phyloP scores from a whole-genome alignment of 495 filamentous ascomycete genomes.

The Hypoxylon fragiforme region DNA sequence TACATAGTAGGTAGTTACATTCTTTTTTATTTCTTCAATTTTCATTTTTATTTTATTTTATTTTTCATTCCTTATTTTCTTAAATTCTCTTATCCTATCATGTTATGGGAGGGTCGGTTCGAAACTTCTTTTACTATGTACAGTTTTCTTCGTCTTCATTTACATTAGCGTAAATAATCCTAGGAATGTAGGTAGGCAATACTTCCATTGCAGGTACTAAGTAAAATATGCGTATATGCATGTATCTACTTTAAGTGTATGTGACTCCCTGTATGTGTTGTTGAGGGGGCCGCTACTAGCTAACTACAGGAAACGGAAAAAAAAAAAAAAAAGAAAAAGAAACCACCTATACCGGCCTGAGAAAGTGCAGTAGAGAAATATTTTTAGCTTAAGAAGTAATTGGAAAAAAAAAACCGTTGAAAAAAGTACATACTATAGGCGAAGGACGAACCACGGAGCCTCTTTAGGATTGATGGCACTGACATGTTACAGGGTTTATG shows the following conservation, averaged over 20 bases:
- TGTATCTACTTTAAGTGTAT: slow-evolving; percentile 8
- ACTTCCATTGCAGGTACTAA: background rate
- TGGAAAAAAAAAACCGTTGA: slow-evolving; percentile 15
- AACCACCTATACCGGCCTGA: too few relatives aligned
- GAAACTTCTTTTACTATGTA: slow-evolving; percentile 13
- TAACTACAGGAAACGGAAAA: too few relatives aligned
- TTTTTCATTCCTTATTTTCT: background rate
- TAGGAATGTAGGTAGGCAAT: slow-evolving; percentile 12
- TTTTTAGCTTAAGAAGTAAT: slow-evolving; percentile 21
- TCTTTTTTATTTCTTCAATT: background rate
- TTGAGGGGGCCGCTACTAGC: background rate
- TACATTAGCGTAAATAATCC: slow-evolving; percentile 1
- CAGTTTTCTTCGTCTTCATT: too few relatives aligned
- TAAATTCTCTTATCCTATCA: background rate
- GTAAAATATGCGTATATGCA: slow-evolving; percentile 11
- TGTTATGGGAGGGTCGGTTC: slow-evolving; percentile 6
- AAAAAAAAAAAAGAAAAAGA: too few relatives aligned
- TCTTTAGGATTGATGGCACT: slow-evolving; percentile 29
- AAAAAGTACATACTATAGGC: too few relatives aligned
- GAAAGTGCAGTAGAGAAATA: too few relatives aligned
- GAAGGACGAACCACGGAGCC: slow-evolving; percentile 10
- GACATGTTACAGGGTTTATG: slow-evolving; percentile 23
- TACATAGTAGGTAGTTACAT: background rate
- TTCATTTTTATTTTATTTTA: background rate
- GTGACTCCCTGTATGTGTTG: background rate